These are phyloP conservation scores for Aspergillus baeticus DNA, from an alignment of 495 filamentous ascomycete genomes.

Conservation along the genomic window DNA sequence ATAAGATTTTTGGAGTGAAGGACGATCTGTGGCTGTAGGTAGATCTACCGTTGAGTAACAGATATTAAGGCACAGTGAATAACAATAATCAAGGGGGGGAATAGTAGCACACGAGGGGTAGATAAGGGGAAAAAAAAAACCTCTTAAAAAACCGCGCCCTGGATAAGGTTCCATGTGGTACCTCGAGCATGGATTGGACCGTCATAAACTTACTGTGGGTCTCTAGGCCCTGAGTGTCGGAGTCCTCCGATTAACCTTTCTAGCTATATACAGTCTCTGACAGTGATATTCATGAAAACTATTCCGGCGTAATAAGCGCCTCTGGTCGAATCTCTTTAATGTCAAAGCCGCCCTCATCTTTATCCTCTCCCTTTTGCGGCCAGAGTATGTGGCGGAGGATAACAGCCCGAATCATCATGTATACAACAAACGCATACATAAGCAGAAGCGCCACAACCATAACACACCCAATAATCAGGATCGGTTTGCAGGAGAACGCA, in stretches of 20 bases:
- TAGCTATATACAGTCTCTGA: no score
- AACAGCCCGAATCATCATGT: constrained; percentile 69
- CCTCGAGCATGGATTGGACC: constrained; percentile 4
- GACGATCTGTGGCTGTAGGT: not conserved
- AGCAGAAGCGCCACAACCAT: constrained; percentile 60
- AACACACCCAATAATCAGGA: constrained; percentile 67
- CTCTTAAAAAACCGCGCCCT: not conserved
- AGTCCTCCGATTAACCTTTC: no score
- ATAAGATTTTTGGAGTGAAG: constrained; percentile 5
- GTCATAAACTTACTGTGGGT: not conserved
- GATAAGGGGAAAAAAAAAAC: constrained; percentile 7
- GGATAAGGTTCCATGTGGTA: constrained; percentile 9
- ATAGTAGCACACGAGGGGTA: constrained; percentile 17
- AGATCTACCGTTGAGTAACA: not conserved
- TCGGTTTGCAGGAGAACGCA: constrained; percentile 58
- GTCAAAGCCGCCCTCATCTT: constrained; percentile 60
- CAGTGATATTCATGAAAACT: no score
- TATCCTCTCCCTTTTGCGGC: constrained; percentile 69
- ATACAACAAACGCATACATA: constrained; percentile 70
- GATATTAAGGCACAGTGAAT: constrained; percentile 2
- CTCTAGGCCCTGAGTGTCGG: not conserved
- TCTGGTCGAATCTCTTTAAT: constrained; percentile 33
- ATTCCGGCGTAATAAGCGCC: no score
- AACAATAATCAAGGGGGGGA: not conserved
- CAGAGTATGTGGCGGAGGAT: constrained; percentile 62